phyloP scores from a whole-genome alignment of 192 early-diverging fungal species.

The Entomortierella beljakovae region DNA sequence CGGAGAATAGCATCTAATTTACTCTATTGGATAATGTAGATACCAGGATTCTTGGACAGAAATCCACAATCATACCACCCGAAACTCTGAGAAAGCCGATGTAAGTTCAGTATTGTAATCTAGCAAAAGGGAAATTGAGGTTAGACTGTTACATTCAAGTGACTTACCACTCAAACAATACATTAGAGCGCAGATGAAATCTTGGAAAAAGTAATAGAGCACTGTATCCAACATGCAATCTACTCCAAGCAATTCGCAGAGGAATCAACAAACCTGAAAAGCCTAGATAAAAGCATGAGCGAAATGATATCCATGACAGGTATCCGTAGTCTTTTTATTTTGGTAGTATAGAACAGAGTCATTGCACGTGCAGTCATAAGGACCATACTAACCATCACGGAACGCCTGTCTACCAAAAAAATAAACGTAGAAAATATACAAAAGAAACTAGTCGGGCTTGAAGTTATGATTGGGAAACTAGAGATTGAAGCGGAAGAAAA shows the following conservation, averaged over 20 bases:
- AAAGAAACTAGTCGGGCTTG: slow-evolving; percentile 30
- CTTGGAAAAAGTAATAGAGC: slow-evolving; percentile 33
- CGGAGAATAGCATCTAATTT: no score
- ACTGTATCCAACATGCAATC: slow-evolving; percentile 28
- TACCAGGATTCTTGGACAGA: slow-evolving; percentile 54
- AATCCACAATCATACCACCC: slow-evolving; percentile 39
- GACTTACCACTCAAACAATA: background rate
- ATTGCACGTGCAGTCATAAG: no score
- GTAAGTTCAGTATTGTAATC: slow-evolving; percentile 4
- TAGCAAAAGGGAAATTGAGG: background rate
- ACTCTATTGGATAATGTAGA: slow-evolving; percentile 18
- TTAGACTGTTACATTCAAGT: background rate
- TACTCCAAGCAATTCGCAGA: slow-evolving; percentile 10
- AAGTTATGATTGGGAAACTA: slow-evolving; percentile 29
- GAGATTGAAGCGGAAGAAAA: slow-evolving; percentile 23
- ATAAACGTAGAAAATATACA: slow-evolving; percentile 35
- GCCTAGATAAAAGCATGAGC: slow-evolving; percentile 26
- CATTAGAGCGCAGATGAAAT: slow-evolving; percentile 49
- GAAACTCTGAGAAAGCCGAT: slow-evolving; percentile 45
- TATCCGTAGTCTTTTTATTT: slow-evolving; percentile 6
- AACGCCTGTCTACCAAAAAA: background rate
- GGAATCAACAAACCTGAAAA: slow-evolving; percentile 25
- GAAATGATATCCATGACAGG: slow-evolving; percentile 28
- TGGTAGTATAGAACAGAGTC: background rate
- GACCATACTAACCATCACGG: no score